These are phyloP conservation scores for Ophiocordyceps camponoti-leonardi DNA, from an alignment of 2,329 filamentous ascomycete genomes.

Conservation along the genomic window DNA sequence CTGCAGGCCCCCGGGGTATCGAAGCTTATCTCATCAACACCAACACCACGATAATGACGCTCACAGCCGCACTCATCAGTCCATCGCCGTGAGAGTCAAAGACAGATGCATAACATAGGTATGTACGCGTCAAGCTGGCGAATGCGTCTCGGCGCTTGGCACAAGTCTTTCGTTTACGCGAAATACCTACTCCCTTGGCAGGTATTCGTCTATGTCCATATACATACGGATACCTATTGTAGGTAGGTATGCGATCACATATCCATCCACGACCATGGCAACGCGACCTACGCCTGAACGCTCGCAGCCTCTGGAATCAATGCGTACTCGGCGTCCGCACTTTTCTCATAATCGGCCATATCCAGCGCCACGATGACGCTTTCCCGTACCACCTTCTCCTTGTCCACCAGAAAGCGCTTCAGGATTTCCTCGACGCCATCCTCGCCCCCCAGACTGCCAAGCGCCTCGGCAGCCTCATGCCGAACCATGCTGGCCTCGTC, in stretches of 20 bases:
- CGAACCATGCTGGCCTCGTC: slow-evolving; percentile 91
- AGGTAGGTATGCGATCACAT: neutral
- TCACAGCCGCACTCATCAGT: no score
- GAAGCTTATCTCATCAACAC: neutral
- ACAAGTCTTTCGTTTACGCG: no score
- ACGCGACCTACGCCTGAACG: slow-evolving; percentile 15
- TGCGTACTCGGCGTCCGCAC: slow-evolving; percentile 77
- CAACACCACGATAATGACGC: no score
- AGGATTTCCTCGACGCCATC: slow-evolving; percentile 79
- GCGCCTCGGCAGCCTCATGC: slow-evolving; percentile 90
- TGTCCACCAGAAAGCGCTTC: slow-evolving; percentile 70
- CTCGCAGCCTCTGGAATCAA: slow-evolving; percentile 53
- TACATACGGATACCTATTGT: no score
- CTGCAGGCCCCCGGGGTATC: neutral
- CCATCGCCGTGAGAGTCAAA: no score
- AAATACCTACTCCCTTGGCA: no score
- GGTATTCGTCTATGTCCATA: no score
- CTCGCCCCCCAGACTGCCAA: slow-evolving; percentile 86
- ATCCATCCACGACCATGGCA: no score
- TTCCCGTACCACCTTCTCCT: slow-evolving; percentile 84
- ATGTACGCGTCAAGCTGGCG: no score
- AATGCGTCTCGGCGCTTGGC: no score
- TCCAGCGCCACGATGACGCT: slow-evolving; percentile 91
- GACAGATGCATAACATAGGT: no score
- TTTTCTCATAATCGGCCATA: slow-evolving; percentile 95